A percentile compares a stretch with the other conserved stretches of the same genome.
phyloP scores from a whole-genome alignment of 108 stramenopile genomes.

The Pseudonitzschia delicatissima region DNA sequence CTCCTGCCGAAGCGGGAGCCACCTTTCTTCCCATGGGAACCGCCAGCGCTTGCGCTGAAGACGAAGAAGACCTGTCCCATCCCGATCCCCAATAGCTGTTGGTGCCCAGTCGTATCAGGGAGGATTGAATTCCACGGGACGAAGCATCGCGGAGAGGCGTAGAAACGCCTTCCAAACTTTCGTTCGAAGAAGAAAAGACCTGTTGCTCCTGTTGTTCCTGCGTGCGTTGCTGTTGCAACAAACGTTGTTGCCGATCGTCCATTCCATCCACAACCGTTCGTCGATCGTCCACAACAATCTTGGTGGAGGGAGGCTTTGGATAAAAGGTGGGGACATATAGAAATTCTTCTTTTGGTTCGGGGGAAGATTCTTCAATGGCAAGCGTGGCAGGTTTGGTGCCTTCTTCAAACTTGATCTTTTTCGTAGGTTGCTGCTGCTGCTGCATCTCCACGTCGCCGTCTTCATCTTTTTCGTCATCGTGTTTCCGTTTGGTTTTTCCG shows the following conservation, averaged over 20 bases:
- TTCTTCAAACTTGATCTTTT: slow-evolving; percentile 24
- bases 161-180: too few relatives aligned
- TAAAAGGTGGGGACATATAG: slow-evolving; percentile 30
- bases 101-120: slow-evolving; percentile 47
- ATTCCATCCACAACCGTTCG: slow-evolving; percentile 22
- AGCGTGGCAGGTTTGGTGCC: too few relatives aligned
- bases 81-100: slow-evolving; percentile 37
- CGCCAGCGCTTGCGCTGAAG: not conserved
- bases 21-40: slow-evolving; percentile 26
- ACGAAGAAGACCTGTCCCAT: slow-evolving; percentile 13
- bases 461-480: slow-evolving; percentile 20
- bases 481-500: slow-evolving; percentile 21
- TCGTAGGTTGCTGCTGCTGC: slow-evolving; percentile 15
- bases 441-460: slow-evolving; percentile 9
- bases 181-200: not conserved
- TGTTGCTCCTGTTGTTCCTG: slow-evolving; percentile 17
- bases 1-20: not conserved
- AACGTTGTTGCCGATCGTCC: slow-evolving; percentile 2
- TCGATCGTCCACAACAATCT: slow-evolving; percentile 3
- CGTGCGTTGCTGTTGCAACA: slow-evolving; percentile 3
- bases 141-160: not conserved
- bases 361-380: not conserved
- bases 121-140: slow-evolving; percentile 36
- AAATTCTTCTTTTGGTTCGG: not conserved
- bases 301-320: slow-evolving; percentile 25